Evolutionary conservation across 768 basidiomycete genomes (phyloP), one percentile per base, ranked within the genome.

Genomic region (Chlorophyllum brunneum): DNA sequence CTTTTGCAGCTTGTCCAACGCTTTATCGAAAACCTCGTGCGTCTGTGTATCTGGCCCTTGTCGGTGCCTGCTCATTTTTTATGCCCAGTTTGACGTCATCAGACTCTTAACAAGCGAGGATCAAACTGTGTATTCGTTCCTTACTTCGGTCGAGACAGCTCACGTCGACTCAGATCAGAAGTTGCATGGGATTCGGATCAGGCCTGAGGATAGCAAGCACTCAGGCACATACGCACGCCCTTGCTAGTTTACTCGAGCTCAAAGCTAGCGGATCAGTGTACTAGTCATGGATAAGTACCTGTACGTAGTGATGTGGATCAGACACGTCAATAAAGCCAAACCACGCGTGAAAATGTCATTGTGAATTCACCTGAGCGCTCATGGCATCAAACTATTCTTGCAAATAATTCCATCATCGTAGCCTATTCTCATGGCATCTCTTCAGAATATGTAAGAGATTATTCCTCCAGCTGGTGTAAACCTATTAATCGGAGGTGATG

Each of bases 141-240:
- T 41, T n/a, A 34, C 18, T 11, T 18, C 22, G 15, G 46, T 16
- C 31, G n/a, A 26, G 18, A 26, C 38, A 66, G 74, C 40, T 22
- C 47, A 58, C 52, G 60, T 41, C 51, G 66, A 48, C 54, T 66
- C 39, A 33, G 56, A 56, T 8, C 59, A 61, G 56, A 59, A 62
- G 29, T 18, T 29, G n/a, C 29, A 31, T 4, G 27, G 29, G n/a
- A n/a, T 45, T 18, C 43, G 29, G n/a, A 45, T 30, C 7, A 45
- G 15, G 48, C 58, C 70, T 40, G 80, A 77, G 2, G 79, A 73
- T 6, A 73, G 71, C 27, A 57, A 67, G 51, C 61, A 72, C 33
- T 80, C 74, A 41, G 85, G 86, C 10, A 88, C 88, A 3, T 89
- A 79, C 62, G 76, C 86, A 42, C 86, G 82, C 61, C 68, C 79